Base-by-base conservation (phyloP, 805 yeast species). In the Candida koratica region DNA sequence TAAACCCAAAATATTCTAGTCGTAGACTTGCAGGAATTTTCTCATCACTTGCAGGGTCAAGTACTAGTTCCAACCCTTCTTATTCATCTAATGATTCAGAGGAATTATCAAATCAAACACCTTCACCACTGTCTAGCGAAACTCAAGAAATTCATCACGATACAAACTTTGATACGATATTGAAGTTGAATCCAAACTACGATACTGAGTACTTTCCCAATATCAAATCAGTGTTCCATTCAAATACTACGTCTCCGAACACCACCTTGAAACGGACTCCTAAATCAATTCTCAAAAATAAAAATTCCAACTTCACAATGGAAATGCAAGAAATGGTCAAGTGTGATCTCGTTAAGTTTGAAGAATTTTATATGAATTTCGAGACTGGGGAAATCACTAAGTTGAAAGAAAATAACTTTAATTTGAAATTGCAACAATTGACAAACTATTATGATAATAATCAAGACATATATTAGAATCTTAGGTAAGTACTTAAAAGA, bases 261-360 rank as follows among this genome's bases (percentile, higher is more conserved):
- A 8, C 23, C 23, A 8, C 23, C 23, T 20, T 20, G 23, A 24
- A 24, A 6, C 11, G 12, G 12, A n/a, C 6, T 11, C 28, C 36
- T 3, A 41, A 38, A 25, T 54, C 65, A 7, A 60, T 60, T 14
- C 42, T 60, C 20, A 58, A 55, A 36, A 55, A 44, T 29, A 52
- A 48, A 32, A 60, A 60, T 25, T 24, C 28, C 7, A 60, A 60
- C 32, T 56, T 37, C 29, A 50, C 46, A 11, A 25, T 35, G 15
- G 66, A 60, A 32, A 31, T 32, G 3, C 19, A 37, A 13, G 44
- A 43, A 11, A 42, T 50, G n/a, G 36, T 32, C 15, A 27, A 39
- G 17, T 42, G 37, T 17, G 56, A 53, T 25, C 13, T 33, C n/a
- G 29, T 52, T 15, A 35, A 46, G 6, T 34, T 49, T 22, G 53